Evolutionary conservation across 2,329 filamentous ascomycete genomes (phyloP).

Genomic region (Colletotrichum melonis): DNA sequence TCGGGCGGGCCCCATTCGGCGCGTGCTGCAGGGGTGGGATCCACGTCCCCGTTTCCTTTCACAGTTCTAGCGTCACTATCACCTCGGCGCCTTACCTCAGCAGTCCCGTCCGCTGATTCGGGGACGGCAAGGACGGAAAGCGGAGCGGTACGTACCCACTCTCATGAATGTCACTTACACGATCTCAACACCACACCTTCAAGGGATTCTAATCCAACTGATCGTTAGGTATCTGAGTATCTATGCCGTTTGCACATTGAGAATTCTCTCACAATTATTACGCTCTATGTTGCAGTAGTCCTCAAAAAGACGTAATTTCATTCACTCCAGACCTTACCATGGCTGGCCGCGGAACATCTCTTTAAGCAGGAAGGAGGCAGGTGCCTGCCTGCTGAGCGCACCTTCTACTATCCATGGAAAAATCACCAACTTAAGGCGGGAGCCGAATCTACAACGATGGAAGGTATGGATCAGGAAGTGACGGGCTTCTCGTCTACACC

Average conservation of each 20-base stretch:
- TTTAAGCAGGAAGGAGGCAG: neutral
- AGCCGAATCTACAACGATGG: neutral
- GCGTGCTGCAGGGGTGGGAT: constrained; percentile 31
- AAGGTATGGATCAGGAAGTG: neutral
- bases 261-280: too few relatives aligned
- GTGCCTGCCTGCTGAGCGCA: neutral
- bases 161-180: neutral
- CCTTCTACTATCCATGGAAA: neutral
- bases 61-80: constrained; percentile 17
- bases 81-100: constrained; percentile 32
- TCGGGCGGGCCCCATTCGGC: constrained; percentile 29
- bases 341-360: neutral
- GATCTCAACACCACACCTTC: neutral
- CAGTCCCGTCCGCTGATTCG: constrained; percentile 4
- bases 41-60: constrained; percentile 31
- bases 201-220: neutral
- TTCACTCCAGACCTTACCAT: neutral
- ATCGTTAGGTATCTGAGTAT: neutral
- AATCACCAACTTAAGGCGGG: neutral
- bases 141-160: constrained; percentile 16
- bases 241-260: too few relatives aligned
- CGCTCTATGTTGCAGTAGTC: too few relatives aligned
- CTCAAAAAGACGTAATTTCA: neutral
- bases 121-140: neutral
- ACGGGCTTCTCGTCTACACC: neutral